Base-by-base conservation (phyloP, 179 eudicot species). In the Dionaea muscipula region DNA sequence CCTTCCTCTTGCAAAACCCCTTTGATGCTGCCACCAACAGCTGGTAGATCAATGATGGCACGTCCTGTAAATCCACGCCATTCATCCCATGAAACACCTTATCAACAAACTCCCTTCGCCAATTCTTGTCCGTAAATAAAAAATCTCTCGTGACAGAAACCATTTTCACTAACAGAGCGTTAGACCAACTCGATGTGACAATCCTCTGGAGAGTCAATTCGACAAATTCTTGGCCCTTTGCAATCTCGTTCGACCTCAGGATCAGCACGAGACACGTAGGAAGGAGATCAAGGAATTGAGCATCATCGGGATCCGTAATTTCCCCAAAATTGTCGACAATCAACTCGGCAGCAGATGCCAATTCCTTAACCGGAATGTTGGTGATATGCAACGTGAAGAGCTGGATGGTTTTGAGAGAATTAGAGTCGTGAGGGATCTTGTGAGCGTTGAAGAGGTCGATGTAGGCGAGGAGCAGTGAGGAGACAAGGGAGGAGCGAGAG, bases 1-100 rank as follows among this genome's bases (percentile, higher is more conserved):
- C 75, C 19, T 76, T 79, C 59, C 74, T 70, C 68, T 79, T 79
- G 22, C 63, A 17, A 53, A 79, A 73, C 47, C 79, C 84, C 46
- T 79, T 79, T 1, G 84, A 67, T 6, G 78, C 84, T 66, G 77
- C 65, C 28, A 79, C 79, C 66, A 79, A 53, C 62, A 79, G 48
- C 66, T 79, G 84, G 47, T 79, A 79, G 17, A 72, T 72, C 37
- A 79, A 36, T 4, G 79, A 72, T 2, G 84, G 84, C 65, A 79
- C 26, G 55, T 79, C 84, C 71, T 79, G 84, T 56, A 79, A 53
- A 27, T 79, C 84, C 18, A 73, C 72, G 25, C 15, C 39, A 58
- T 26, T 63, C 75, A 79, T 68, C 48, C 69, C 69, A 45, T 15
- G 54, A 60, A 75, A 75, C 47, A 73, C 72, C 74, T 68, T 75